These are phyloP conservation scores for Plasmodium inui DNA, from an alignment of 169 alveolate species.

Conservation along the genomic window DNA sequence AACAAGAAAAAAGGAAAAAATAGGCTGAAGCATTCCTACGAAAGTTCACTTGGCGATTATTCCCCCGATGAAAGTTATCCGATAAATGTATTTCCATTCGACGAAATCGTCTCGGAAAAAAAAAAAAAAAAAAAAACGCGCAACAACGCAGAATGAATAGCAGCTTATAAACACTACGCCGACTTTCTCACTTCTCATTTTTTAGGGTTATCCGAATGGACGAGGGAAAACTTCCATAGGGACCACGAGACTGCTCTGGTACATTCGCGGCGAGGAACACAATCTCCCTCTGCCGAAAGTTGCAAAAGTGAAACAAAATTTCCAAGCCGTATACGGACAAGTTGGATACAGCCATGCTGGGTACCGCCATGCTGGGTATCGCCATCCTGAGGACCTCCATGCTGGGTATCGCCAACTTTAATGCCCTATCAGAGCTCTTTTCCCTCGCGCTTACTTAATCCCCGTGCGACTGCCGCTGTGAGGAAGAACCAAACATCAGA, in stretches of 20 bases:
- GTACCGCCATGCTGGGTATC: not conserved
- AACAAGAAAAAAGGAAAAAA: not conserved
- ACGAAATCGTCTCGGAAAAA: not conserved
- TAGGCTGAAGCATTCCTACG: not conserved
- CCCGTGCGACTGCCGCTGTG: not conserved
- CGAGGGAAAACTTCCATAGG: not conserved
- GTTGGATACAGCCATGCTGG: no score
- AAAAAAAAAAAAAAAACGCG: not conserved
- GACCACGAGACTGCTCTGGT: not conserved
- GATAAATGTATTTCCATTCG: not conserved
- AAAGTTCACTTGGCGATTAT: not conserved
- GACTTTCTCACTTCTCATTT: not conserved
- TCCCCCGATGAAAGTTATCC: not conserved
- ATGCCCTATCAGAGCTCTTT: not conserved
- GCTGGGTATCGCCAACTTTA: not conserved
- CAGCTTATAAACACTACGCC: not conserved
- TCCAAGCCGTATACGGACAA: not conserved
- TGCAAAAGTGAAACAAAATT: not conserved
- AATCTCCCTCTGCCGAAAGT: not conserved
- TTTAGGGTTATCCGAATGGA: not conserved
- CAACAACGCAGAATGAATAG: not conserved
- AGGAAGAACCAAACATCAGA: not conserved
- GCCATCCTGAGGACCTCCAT: not conserved
- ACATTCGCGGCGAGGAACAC: not conserved
- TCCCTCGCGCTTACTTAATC: not conserved